phyloP scores from a whole-genome alignment of 768 basidiomycete genomes.

The Harrya chromipes region DNA sequence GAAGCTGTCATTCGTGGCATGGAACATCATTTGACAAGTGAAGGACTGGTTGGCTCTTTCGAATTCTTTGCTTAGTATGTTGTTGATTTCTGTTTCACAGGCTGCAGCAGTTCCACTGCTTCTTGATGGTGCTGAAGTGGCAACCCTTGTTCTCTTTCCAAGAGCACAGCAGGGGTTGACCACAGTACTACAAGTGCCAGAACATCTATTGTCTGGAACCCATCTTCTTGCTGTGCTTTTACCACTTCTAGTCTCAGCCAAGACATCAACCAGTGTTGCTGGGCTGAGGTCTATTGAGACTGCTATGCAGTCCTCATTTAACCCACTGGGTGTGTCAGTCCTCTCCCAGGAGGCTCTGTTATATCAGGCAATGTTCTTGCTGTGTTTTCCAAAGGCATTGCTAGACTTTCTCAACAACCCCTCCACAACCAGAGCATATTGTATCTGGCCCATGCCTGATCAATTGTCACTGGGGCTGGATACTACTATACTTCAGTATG shows the following conservation, averaged over 20 bases:
- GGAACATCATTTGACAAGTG: constrained; percentile 43
- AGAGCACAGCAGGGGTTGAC: constrained; percentile 33
- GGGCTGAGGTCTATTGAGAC: constrained; percentile 15
- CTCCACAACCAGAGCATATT: constrained; percentile 39
- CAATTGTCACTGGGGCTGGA: constrained; percentile 38
- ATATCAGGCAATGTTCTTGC: constrained; percentile 28
- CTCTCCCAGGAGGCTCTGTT: constrained; percentile 13
- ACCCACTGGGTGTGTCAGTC: background rate
- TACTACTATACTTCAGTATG: constrained; percentile 37
- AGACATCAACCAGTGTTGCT: constrained; percentile 6
- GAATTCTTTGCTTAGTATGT: background rate
- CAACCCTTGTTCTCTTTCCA: constrained; percentile 56
- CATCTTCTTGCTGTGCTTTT: constrained; percentile 26
- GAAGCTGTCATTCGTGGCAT: constrained; percentile 39
- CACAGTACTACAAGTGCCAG: constrained; percentile 42
- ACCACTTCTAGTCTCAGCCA: constrained; percentile 22
- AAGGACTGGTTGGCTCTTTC: constrained; percentile 41
- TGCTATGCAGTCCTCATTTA: constrained; percentile 4
- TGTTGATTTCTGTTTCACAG: constrained; percentile 30
- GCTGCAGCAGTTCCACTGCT: constrained; percentile 46
- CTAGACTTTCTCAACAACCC: constrained; percentile 43
- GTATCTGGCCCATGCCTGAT: constrained; percentile 43
- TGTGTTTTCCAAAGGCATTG: constrained; percentile 48
- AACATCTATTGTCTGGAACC: constrained; percentile 13
- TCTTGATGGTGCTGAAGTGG: constrained; percentile 47